A percentile compares a stretch with the other conserved stretches of the same genome.
phyloP scores from a whole-genome alignment of 139 green algal genomes.

The Asterochloris sp. region DNA sequence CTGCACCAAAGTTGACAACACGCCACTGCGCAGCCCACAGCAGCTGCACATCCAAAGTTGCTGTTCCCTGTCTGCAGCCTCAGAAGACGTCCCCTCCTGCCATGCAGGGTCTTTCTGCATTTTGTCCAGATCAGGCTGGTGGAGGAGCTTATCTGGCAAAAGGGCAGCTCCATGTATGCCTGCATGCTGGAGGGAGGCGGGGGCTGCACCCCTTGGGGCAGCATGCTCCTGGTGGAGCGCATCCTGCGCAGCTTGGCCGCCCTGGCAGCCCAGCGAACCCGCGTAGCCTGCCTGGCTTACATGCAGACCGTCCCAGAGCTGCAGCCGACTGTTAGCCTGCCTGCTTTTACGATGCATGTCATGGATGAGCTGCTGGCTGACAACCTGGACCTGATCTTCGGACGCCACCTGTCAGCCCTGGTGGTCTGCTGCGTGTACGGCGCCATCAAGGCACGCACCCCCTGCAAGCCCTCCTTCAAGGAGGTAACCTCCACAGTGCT shows the following conservation, averaged over 20 bases:
- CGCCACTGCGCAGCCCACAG: no score
- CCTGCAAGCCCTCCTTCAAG: conserved; percentile 6
- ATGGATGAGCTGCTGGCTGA: conserved; percentile 7
- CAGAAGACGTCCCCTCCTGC: neutral
- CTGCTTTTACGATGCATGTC: no score
- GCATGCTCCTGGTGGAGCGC: neutral
- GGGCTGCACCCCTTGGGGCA: neutral
- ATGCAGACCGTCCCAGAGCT: neutral
- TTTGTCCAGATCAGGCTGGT: conserved; percentile 10
- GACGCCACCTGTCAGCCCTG: conserved; percentile 24
- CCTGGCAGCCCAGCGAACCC: neutral
- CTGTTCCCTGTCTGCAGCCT: neutral
- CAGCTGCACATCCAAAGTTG: no score
- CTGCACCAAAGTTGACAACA: no score
- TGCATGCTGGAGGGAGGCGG: neutral
- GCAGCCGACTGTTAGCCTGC: neutral
- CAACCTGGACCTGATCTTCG: conserved; percentile 26
- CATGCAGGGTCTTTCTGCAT: conserved; percentile 1
- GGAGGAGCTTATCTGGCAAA: conserved; percentile 21
- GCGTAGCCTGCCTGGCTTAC: neutral
- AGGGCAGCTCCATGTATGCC: conserved; percentile 20
- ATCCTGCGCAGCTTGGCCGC: neutral
- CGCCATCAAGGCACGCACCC: neutral
- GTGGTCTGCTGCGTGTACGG: conserved; percentile 27
- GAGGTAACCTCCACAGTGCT: conserved; percentile 3